A percentile compares a stretch with the other conserved stretches of the same genome.
These are phyloP conservation scores for Pseudodiploospora longispora DNA, from an alignment of 2,329 filamentous ascomycete species.

Conservation along the genomic window DNA sequence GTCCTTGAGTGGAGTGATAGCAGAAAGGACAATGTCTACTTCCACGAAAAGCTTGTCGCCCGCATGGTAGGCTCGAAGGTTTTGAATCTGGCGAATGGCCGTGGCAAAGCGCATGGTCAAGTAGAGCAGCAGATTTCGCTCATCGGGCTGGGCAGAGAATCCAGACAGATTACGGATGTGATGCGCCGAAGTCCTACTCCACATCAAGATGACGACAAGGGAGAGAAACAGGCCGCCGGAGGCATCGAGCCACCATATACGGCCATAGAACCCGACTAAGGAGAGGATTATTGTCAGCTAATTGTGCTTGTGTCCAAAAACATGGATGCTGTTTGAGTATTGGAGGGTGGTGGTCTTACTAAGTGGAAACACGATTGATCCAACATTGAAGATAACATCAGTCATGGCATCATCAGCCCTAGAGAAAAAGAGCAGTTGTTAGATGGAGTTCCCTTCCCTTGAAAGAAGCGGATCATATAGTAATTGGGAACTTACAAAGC, in stretches of 20 bases:
- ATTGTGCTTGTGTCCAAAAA: neutral
- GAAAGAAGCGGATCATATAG: neutral
- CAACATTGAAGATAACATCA: constrained; percentile 84
- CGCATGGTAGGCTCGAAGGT: constrained; percentile 74
- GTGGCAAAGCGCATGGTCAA: constrained; percentile 90
- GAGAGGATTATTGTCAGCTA: neutral
- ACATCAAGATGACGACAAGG: constrained; percentile 69
- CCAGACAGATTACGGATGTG: constrained; percentile 78
- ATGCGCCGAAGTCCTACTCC: constrained; percentile 63
- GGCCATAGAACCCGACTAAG: constrained; percentile 62
- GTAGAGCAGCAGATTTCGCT: constrained; percentile 80
- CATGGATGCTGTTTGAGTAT: neutral
- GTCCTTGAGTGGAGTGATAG: constrained; percentile 66
- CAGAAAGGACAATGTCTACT: constrained; percentile 77
- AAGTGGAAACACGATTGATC: constrained; percentile 81
- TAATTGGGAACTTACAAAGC: constrained; percentile 46
- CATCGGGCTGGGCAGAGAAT: constrained; percentile 68
- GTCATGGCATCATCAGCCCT: constrained; percentile 50
- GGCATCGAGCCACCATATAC: constrained; percentile 77
- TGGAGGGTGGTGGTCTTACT: constrained; percentile 27
- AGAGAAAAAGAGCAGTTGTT: constrained; percentile 6
- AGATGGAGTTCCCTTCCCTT: neutral
- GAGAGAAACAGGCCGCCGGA: constrained; percentile 73
- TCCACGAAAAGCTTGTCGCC: constrained; percentile 77
- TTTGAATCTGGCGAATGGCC: constrained; percentile 78